A percentile compares a stretch with the other conserved stretches of the same genome.
These are phyloP conservation scores for Ehretia macrophylla DNA, from an alignment of 257 asterid genomes.

Conservation along the genomic window DNA sequence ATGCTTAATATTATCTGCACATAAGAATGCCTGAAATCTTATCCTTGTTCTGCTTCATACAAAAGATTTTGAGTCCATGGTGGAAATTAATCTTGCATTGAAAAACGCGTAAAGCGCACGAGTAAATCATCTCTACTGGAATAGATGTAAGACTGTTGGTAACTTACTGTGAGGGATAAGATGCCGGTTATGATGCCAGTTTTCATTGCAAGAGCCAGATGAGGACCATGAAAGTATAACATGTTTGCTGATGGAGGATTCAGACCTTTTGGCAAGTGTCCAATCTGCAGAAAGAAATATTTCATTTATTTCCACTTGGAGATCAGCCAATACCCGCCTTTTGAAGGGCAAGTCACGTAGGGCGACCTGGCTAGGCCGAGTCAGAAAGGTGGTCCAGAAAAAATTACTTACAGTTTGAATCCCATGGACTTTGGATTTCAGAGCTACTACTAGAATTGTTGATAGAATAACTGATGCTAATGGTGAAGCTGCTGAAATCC, in stretches of 20 bases:
- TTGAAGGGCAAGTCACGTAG: too few relatives aligned
- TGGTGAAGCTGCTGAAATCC: slow-evolving; percentile 88
- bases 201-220: slow-evolving; percentile 63
- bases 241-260: slow-evolving; percentile 87
- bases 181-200: slow-evolving; percentile 84
- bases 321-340: too few relatives aligned
- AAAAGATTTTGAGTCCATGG: too few relatives aligned
- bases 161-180: slow-evolving; percentile 75
- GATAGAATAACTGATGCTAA: slow-evolving; percentile 72
- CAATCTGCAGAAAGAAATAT: slow-evolving; percentile 48
- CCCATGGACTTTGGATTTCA: slow-evolving; percentile 50
- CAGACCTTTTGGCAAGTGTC: slow-evolving; percentile 74
- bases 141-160: too few relatives aligned
- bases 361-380: too few relatives aligned
- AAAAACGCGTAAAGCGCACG: too few relatives aligned
- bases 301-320: background rate
- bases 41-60: too few relatives aligned
- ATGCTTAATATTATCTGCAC: too few relatives aligned
- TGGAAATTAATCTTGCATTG: background rate
- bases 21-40: too few relatives aligned
- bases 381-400: background rate
- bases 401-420: slow-evolving; percentile 55
- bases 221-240: slow-evolving; percentile 55
- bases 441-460: slow-evolving; percentile 50
- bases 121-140: too few relatives aligned